Percentiles rank a stretch among this genome's conserved stretches.
Evolutionary conservation across 1,284 basidiomycete species (phyloP).

Genomic region (Xanthoconium separans): DNA sequence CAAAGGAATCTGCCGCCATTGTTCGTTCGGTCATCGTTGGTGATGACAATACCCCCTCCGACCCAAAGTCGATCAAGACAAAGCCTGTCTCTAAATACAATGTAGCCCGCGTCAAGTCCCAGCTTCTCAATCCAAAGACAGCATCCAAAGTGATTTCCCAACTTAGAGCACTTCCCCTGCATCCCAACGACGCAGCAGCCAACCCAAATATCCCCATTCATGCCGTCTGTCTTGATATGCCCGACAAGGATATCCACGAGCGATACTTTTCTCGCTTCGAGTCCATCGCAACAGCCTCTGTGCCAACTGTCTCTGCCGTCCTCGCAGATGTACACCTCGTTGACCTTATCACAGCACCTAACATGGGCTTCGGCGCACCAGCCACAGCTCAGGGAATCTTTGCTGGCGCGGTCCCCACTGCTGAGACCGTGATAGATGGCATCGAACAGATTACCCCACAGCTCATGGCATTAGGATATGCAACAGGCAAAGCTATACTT

Average conservation of each 20-base stretch:
- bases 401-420: conserved; percentile 70
- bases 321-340: conserved; percentile 60
- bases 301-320: conserved; percentile 48
- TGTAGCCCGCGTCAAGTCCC: conserved; percentile 67
- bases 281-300: conserved; percentile 47
- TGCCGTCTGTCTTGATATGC: conserved; percentile 65
- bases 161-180: conserved; percentile 52
- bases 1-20: conserved; percentile 60
- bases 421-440: conserved; percentile 67
- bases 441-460: conserved; percentile 70
- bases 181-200: conserved; percentile 12
- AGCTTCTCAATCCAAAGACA: conserved; percentile 61
- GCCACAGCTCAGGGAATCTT: conserved; percentile 57
- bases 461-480: conserved; percentile 73
- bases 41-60: conserved; percentile 35
- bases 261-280: conserved; percentile 51
- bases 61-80: conserved; percentile 32
- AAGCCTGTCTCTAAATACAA: conserved; percentile 47
- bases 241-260: conserved; percentile 59
- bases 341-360: conserved; percentile 51
- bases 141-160: conserved; percentile 71
- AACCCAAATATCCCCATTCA: conserved; percentile 53
- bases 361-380: conserved; percentile 61
- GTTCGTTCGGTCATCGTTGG: conserved; percentile 71
- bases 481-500: conserved; percentile 62